Evolutionary conservation across 176 grass and related monocot species (phyloP), one percentile per base, ranked within the genome.

Genomic region (Cenchrus americanus): DNA sequence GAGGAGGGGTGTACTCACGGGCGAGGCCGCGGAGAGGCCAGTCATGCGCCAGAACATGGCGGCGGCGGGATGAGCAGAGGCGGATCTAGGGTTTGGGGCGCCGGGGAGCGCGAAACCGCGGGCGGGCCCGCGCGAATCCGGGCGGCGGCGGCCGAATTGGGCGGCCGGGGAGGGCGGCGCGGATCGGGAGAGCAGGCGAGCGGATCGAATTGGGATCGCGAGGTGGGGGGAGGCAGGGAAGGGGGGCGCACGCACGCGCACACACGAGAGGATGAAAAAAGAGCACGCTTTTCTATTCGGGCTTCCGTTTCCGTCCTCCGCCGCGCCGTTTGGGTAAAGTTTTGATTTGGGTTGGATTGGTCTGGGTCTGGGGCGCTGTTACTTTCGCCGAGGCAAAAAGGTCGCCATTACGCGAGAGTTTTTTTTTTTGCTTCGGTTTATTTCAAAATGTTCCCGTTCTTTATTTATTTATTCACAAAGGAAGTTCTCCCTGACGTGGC

Each of bases 11-110:
- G 21, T 37, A 89, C 87, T 89, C 87, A 89, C 87, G 87, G 87
- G 87, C 82, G 87, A 89, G 71, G 87, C 87, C 82, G 87, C 87
- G 46, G 87, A 89, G 77, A 89, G 87, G 34, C 87, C 87, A 77
- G 87, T 89, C 87, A 89, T 89, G 71, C 87, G 87, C 87, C 87
- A 89, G 71, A 89, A 89, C 87, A 89, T 89, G 87, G 77, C 47
- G 70, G 87, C 34, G 34, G 34, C 24, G 10, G 34, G 34, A 34
- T 34, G 34, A 34, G 34, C 34, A 34, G 34, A 1, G 34, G 34
- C 34, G 34, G 34, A 34, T 34, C 34, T 34, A 34, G 34, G 34
- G 34, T 34, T 34, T 34, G 34, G 34, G 34, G 34, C 34, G 34
- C 34, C 77, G 62, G 34, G 34, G 34, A 34, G 34, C 34, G 34